Percentiles rank a stretch among this genome's conserved stretches.
Evolutionary conservation across 441 rosid species (phyloP).

Genomic region (Hura crepitans): DNA sequence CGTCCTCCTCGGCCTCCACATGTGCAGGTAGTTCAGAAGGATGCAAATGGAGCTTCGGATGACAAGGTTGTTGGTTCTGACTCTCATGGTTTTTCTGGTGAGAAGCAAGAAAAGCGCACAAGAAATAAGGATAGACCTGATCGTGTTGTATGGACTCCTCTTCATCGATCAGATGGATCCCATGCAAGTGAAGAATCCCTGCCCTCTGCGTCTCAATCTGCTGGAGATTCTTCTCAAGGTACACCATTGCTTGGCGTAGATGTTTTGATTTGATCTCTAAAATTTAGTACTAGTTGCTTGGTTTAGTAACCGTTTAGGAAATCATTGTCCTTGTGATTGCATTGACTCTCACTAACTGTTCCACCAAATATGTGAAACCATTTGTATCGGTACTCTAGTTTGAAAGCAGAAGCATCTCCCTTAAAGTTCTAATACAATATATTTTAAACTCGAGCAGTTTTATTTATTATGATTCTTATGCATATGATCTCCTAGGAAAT

Average conservation of each 20-base stretch:
- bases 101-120: conserved; percentile 54
- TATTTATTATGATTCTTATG: neutral
- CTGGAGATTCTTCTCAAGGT: conserved; percentile 53
- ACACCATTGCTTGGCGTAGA: neutral
- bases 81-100: conserved; percentile 34
- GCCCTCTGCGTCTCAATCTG: conserved; percentile 41
- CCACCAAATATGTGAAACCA: neutral
- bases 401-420: neutral
- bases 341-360: neutral
- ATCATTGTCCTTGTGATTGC: neutral
- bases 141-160: conserved; percentile 64
- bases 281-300: neutral
- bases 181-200: conserved; percentile 53
- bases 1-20: conserved; percentile 49
- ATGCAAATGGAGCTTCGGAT: conserved; percentile 43
- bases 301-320: no score
- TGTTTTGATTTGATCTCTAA: conserved; percentile 1
- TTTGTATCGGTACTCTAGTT: neutral
- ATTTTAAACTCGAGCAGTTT: neutral
- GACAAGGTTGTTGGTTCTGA: conserved; percentile 45
- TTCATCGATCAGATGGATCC: conserved; percentile 57
- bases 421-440: neutral
- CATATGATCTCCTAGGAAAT: conserved; percentile 26
- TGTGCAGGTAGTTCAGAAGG: conserved; percentile 37
- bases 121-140: conserved; percentile 67